These are phyloP conservation scores for Arthrobotrys entomopaga DNA, from an alignment of 2,329 filamentous ascomycete species.

Conservation along the genomic window DNA sequence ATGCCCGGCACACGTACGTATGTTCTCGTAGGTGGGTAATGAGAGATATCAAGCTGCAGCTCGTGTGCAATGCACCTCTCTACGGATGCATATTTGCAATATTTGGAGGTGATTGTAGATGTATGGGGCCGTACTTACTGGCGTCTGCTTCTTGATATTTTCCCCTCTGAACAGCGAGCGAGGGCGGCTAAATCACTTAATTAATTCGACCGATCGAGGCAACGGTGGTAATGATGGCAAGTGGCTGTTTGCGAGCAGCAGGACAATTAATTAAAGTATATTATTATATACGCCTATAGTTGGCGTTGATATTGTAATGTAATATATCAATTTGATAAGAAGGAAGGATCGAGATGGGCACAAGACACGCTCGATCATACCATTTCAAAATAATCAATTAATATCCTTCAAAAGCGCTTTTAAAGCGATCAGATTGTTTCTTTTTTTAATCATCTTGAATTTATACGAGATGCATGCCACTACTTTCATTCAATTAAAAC, in stretches of 20 bases:
- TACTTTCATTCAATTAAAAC: too few species aligned
- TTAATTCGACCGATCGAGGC: neutral
- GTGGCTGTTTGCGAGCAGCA: too few species aligned
- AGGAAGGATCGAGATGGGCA: neutral
- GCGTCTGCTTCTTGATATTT: slow-evolving; percentile 3
- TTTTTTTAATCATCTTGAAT: neutral
- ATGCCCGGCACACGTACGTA: too few species aligned
- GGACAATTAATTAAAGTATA: too few species aligned
- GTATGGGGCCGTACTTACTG: neutral
- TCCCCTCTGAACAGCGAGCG: slow-evolving; percentile 13
- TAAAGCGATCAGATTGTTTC: slow-evolving; percentile 6
- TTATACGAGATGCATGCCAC: neutral
- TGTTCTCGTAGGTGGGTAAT: slow-evolving; percentile 5
- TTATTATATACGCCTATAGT: too few species aligned
- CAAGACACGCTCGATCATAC: neutral
- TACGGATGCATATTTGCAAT: neutral
- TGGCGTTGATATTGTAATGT: too few species aligned
- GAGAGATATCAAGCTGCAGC: neutral
- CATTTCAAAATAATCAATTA: neutral
- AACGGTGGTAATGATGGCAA: neutral
- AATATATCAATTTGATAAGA: neutral
- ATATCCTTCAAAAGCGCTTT: neutral
- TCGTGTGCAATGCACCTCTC: too few species aligned
- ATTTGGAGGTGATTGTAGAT: neutral
- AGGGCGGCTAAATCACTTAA: slow-evolving; percentile 39